Evolutionary conservation across 306 rosid species (phyloP).

Genomic region (Glycine tomentella): DNA sequence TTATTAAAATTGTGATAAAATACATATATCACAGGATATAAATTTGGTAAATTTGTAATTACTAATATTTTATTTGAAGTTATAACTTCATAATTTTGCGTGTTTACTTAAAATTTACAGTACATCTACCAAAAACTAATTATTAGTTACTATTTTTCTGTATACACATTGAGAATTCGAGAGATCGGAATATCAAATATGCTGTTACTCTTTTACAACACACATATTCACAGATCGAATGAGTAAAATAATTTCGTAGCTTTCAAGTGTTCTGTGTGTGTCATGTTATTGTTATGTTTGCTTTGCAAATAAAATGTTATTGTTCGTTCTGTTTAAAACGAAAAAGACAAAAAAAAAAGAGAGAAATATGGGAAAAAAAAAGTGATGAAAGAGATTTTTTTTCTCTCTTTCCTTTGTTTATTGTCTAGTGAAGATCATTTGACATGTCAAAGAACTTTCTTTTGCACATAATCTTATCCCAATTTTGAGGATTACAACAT

Average conservation of each 20-base stretch:
- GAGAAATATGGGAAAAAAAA: neutral
- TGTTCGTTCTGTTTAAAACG: too few relatives aligned
- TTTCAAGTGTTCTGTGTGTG: neutral
- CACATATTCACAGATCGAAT: neutral
- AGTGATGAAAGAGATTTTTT: neutral
- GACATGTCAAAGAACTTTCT: neutral
- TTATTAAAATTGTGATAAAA: neutral
- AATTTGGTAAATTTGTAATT: neutral
- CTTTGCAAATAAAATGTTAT: too few relatives aligned
- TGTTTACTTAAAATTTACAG: too few relatives aligned
- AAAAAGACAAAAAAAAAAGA: neutral
- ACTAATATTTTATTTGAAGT: too few relatives aligned
- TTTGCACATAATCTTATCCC: neutral
- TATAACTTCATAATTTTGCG: neutral
- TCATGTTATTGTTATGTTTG: neutral
- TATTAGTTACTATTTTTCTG: too few relatives aligned
- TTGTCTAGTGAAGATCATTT: too few relatives aligned
- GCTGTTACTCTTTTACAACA: too few relatives aligned
- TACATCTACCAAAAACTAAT: neutral
- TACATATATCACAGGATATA: neutral
- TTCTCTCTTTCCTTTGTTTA: too few relatives aligned
- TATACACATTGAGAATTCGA: neutral
- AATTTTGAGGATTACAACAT: conserved; percentile 28
- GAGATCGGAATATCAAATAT: neutral
- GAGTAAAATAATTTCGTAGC: neutral